Evolutionary conservation across 768 basidiomycete genomes (phyloP), one percentile per base, ranked within the genome.

Genomic region (Amanita rimosa): DNA sequence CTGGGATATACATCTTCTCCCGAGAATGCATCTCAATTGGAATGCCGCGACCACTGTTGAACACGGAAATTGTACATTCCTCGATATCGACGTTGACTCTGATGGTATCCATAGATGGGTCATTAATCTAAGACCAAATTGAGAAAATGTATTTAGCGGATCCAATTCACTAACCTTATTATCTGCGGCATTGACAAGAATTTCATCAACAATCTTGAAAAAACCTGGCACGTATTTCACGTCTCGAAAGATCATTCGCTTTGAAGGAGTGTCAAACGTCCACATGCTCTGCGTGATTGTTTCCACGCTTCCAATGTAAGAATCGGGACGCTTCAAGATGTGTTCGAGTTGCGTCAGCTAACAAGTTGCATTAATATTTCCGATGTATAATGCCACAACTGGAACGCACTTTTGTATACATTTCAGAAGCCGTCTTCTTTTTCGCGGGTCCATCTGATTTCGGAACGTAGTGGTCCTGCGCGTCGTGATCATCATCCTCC

Each of bases 141-240:
- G 14, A 29, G 29, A 38, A 40, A 7, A 16, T 38, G 44, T 43
- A 42, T 21, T 21, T 22, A 16, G 24, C 35, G 13, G 34, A n/a
- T 40, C 17, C 21, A 31, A 6, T 14, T 3, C 7, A 64, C 72
- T 49, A 54, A 89, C 95, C 83, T 99, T 99, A 69, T 98, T 96
- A 63, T 99, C 96, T 3, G 96, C 96, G 17, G 96, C 96, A 64
- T 99, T 99, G 58, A 99, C 96, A 2, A 99, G 72, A 59, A 99
- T 99, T 68, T 99, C 96, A 59, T 99, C 96, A 11, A 99, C 85
- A 58, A 99, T 99, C 75, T 99, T 99, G 78, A 94, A 93, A 65
- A 99, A 95, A 46, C 94, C 96, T 0, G 96, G 96, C 2, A 97
- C 94, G 60, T 85, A 99, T 58, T 80, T 88, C 54, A 85, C 86